Evolutionary conservation across 352 stramenopile genomes (phyloP).

Genomic region (Phytophthora podocarpi): DNA sequence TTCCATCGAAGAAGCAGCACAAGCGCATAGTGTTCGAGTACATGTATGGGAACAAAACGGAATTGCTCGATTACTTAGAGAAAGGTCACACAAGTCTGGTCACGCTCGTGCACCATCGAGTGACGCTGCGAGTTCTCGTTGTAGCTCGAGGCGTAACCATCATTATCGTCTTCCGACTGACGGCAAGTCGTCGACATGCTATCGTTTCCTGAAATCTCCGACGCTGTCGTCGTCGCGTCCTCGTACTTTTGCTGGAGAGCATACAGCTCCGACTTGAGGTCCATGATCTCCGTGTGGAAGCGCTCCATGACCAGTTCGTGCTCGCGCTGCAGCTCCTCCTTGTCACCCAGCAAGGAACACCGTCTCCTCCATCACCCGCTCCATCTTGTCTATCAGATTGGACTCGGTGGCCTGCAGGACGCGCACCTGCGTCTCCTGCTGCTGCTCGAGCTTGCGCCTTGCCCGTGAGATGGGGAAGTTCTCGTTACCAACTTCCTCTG

Average conservation of each 20-base stretch:
- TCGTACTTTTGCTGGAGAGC: constrained; percentile 74
- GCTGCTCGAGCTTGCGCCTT: constrained; percentile 67
- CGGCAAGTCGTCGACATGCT: constrained; percentile 40
- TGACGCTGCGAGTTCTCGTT: constrained; percentile 46
- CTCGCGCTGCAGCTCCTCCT: constrained; percentile 82
- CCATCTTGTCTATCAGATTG: constrained; percentile 81
- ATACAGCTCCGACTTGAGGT: constrained; percentile 87
- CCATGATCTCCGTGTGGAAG: constrained; percentile 83
- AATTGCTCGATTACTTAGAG: too few relatives aligned
- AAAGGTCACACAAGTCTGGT: too few relatives aligned
- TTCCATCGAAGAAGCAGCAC: too few relatives aligned
- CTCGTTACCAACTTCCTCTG: too few relatives aligned
- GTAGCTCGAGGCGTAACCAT: constrained; percentile 41
- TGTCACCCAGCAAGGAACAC: constrained; percentile 83
- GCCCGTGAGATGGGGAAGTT: too few relatives aligned
- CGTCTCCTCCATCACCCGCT: constrained; percentile 87
- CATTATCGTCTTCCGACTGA: constrained; percentile 40
- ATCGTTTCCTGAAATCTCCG: constrained; percentile 37
- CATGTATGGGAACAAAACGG: too few relatives aligned
- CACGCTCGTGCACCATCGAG: constrained; percentile 64
- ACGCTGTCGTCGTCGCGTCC: constrained; percentile 15
- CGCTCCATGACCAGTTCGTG: constrained; percentile 80
- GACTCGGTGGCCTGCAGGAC: constrained; percentile 80
- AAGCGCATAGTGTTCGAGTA: too few relatives aligned
- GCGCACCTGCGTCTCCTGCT: constrained; percentile 81